Conservation (phyloP, 176 grass and related monocot species). For the Oryza glumipatula region DNA sequence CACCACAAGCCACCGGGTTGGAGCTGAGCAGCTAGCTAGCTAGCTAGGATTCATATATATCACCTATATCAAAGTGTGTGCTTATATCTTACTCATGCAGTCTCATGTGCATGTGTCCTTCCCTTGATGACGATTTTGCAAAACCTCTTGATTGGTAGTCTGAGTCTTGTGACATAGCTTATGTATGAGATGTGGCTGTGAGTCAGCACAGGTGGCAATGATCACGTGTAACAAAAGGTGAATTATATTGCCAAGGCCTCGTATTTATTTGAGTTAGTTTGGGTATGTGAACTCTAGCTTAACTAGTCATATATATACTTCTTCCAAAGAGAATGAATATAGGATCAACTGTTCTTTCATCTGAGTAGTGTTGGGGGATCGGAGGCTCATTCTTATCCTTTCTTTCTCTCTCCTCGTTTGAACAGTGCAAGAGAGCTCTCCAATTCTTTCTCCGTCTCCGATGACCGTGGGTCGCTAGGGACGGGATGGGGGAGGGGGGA, state of each 20-base stretch:
- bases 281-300: no score
- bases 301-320: no score
- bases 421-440: no score
- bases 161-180: neutral
- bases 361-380: no score
- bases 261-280: neutral
- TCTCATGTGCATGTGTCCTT: neutral
- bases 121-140: neutral
- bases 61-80: neutral
- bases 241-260: no score
- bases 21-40: constrained; percentile 6
- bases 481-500: no score
- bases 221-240: neutral
- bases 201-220: neutral
- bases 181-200: neutral
- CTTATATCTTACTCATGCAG: neutral
- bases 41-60: neutral
- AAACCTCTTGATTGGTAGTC: neutral
- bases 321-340: no score
- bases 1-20: constrained; percentile 65
- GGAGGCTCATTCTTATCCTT: no score
- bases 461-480: no score
- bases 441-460: no score
- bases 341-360: no score
- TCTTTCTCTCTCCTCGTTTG: no score